Percentiles rank a stretch among this genome's conserved stretches.
phyloP scores from a whole-genome alignment of 2,329 filamentous ascomycete species.

The Microcyclospora pomicola region DNA sequence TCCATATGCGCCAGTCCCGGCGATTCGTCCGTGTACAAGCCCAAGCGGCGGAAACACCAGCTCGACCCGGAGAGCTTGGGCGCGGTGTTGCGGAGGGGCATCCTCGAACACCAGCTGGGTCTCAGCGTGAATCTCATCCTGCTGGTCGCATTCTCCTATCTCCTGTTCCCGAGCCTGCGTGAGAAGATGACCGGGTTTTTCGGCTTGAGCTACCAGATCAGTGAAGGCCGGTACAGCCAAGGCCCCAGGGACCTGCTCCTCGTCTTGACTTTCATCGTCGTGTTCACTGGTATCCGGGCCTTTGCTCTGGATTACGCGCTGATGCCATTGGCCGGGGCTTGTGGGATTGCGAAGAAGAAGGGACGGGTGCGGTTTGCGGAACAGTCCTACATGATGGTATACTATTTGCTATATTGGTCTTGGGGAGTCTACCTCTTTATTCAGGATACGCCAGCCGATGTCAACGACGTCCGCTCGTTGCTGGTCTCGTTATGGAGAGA shows the following conservation, averaged over 20 bases:
- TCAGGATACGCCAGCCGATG: constrained; percentile 14
- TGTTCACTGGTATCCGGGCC: constrained; percentile 77
- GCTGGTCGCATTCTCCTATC: constrained; percentile 68
- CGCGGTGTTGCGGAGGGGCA: constrained; percentile 20
- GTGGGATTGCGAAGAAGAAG: constrained; percentile 65
- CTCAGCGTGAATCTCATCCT: constrained; percentile 76
- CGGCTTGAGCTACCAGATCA: constrained; percentile 58
- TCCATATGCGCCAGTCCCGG: constrained; percentile 14
- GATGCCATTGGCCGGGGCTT: constrained; percentile 56
- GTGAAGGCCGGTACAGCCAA: constrained; percentile 52
- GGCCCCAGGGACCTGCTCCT: constrained; percentile 70
- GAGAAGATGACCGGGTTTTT: constrained; percentile 78
- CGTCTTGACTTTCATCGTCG: constrained; percentile 63
- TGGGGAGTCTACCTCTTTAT: constrained; percentile 55
- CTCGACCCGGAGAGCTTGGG: constrained; percentile 14
- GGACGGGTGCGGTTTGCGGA: constrained; percentile 71
- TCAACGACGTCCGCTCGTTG: constrained; percentile 4
- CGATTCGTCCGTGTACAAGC: constrained; percentile 9
- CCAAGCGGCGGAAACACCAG: constrained; percentile 2
- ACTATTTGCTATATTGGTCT: constrained; percentile 69
- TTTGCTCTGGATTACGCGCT: constrained; percentile 77
- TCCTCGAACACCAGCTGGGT: constrained; percentile 35
- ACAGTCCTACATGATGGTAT: constrained; percentile 81
- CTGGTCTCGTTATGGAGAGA: constrained; percentile 53
- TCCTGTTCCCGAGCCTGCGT: constrained; percentile 67